Conservation (phyloP, 805 yeast species). For the Ogataea chonburiensis region DNA sequence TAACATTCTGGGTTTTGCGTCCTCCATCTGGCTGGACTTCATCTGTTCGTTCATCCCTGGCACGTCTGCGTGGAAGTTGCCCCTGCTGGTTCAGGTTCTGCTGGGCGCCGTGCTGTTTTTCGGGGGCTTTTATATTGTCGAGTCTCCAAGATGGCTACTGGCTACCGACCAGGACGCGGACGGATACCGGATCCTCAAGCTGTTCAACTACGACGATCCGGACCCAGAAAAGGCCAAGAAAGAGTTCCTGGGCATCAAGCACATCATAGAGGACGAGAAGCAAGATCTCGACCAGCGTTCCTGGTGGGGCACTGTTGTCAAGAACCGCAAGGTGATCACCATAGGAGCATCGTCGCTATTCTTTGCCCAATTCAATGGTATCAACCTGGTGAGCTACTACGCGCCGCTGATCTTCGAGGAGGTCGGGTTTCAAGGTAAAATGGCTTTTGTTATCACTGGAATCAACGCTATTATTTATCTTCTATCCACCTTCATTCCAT, state of each 20-base stretch:
- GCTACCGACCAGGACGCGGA: conserved; percentile 67
- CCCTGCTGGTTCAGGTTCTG: conserved; percentile 70
- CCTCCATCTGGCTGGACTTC: conserved; percentile 88
- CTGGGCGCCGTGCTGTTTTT: conserved; percentile 62
- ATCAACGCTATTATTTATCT: conserved; percentile 61
- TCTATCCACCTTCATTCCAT: conserved; percentile 74
- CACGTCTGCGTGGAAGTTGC: conserved; percentile 73
- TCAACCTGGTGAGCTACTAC: conserved; percentile 83
- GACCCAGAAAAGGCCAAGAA: conserved; percentile 30
- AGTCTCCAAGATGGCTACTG: conserved; percentile 84
- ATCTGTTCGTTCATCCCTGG: conserved; percentile 63
- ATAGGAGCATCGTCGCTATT: conserved; percentile 84
- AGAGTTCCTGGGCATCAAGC: conserved; percentile 49
- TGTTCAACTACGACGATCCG: conserved; percentile 32
- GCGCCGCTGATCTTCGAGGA: conserved; percentile 89
- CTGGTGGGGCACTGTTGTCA: conserved; percentile 22
- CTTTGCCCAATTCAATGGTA: conserved; percentile 89
- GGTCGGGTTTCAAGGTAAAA: conserved; percentile 86
- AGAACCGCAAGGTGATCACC: conserved; percentile 50
- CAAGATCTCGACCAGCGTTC: conserved; percentile 27
- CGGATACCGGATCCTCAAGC: conserved; percentile 41
- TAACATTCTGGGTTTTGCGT: conserved; percentile 75
- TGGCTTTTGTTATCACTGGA: conserved; percentile 86
- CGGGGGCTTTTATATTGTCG: conserved; percentile 79
- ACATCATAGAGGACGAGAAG: conserved; percentile 25